Percentiles rank a stretch among this genome's conserved stretches.
Conservation (phyloP, 2,329 filamentous ascomycete genomes). For the Coleophoma cylindrospora region DNA sequence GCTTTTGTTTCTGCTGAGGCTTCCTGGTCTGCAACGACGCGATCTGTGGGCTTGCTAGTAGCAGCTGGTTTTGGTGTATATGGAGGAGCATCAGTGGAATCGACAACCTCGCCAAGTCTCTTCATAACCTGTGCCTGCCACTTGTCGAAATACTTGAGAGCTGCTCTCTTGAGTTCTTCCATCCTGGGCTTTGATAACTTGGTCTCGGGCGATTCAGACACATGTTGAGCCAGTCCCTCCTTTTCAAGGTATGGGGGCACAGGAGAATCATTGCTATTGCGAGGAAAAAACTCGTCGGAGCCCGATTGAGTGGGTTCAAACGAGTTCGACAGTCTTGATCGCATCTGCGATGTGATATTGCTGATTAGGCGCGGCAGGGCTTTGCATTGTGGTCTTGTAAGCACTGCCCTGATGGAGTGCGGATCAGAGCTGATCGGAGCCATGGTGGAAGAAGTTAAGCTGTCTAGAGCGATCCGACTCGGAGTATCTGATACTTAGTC, state of each 20-base stretch:
- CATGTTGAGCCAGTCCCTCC: slow-evolving; percentile 10
- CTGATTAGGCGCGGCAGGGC: slow-evolving; percentile 45
- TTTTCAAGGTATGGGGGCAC: neutral
- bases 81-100: slow-evolving; percentile 34
- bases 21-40: slow-evolving; percentile 19
- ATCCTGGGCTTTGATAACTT: slow-evolving; percentile 16
- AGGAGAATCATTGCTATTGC: neutral
- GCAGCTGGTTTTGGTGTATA: slow-evolving; percentile 13
- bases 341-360: slow-evolving; percentile 50
- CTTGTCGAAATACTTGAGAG: slow-evolving; percentile 67
- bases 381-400: slow-evolving; percentile 42
- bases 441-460: neutral
- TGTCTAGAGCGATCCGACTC: no score
- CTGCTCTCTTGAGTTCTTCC: slow-evolving; percentile 41
- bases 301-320: slow-evolving; percentile 13
- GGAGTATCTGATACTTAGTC: no score
- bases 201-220: slow-evolving; percentile 15
- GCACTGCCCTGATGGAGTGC: slow-evolving; percentile 32
- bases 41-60: slow-evolving; percentile 6
- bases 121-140: slow-evolving; percentile 71
- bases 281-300: slow-evolving; percentile 4
- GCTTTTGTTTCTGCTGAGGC: slow-evolving; percentile 30
- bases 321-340: slow-evolving; percentile 39
- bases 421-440: neutral
- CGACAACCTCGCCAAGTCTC: slow-evolving; percentile 63